Percentiles rank a stretch among this genome's conserved stretches.
These are phyloP conservation scores for Sordariomycetes sp. DNA, from an alignment of 2,329 filamentous ascomycete species.

Conservation along the genomic window DNA sequence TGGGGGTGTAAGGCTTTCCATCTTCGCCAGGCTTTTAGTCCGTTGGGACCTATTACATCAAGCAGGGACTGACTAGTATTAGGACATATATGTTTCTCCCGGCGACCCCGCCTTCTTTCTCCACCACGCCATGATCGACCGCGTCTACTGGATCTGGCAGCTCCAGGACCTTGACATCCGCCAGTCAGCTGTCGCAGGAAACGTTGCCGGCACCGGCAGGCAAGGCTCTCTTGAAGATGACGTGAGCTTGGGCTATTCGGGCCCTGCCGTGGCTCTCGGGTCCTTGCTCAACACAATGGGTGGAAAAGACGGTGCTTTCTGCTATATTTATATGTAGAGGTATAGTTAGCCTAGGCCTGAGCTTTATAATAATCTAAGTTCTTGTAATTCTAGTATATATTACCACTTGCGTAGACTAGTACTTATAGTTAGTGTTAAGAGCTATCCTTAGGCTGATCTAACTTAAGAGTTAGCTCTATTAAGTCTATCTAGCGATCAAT, in stretches of 20 bases:
- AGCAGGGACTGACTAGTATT: background rate
- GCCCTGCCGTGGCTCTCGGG: constrained; percentile 1
- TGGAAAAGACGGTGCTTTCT: constrained; percentile 3
- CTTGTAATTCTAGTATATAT: too few relatives aligned
- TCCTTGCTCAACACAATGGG: constrained; percentile 7
- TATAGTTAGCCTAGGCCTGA: too few relatives aligned
- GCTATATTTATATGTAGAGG: constrained; percentile 7
- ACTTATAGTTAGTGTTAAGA: too few relatives aligned
- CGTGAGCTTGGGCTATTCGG: constrained; percentile 5
- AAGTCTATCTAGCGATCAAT: too few relatives aligned
- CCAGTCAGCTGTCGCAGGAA: constrained; percentile 3
- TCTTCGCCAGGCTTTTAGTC: background rate
- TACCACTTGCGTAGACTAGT: too few relatives aligned
- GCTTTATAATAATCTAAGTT: too few relatives aligned
- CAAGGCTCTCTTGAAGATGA: constrained; percentile 5
- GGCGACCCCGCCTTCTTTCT: constrained; percentile 17
- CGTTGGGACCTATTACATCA: background rate
- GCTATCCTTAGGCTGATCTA: too few relatives aligned
- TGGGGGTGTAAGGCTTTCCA: constrained; percentile 5
- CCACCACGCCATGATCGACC: constrained; percentile 15
- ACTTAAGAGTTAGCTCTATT: too few relatives aligned
- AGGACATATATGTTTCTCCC: constrained; percentile 17
- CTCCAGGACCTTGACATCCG: constrained; percentile 5
- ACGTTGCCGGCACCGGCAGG: background rate
- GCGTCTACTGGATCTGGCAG: constrained; percentile 16